These are phyloP conservation scores for Calocybe cyanea DNA, from an alignment of 768 basidiomycete species.

Conservation along the genomic window DNA sequence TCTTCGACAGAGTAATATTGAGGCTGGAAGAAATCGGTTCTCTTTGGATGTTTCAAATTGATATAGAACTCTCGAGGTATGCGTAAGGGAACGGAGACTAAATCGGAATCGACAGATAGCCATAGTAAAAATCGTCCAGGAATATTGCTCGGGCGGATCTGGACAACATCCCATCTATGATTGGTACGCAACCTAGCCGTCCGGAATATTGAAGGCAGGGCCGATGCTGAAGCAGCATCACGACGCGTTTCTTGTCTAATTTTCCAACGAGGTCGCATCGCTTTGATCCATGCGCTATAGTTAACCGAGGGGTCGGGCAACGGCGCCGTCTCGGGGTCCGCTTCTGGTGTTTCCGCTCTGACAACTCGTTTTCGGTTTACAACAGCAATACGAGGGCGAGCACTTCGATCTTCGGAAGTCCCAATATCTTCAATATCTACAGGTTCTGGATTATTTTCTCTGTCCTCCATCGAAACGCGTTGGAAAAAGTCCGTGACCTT, in stretches of 20 bases:
- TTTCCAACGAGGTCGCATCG: constrained; percentile 78
- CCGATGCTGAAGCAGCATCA: constrained; percentile 35
- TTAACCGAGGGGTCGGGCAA: constrained; percentile 61
- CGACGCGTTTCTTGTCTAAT: constrained; percentile 46
- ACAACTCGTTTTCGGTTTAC: constrained; percentile 44
- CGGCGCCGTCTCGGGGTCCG: constrained; percentile 32
- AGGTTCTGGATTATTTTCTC: constrained; percentile 27
- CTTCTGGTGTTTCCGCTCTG: constrained; percentile 41
- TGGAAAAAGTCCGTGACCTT: constrained; percentile 95
- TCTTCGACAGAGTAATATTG: constrained; percentile 70
- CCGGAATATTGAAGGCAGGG: constrained; percentile 74
- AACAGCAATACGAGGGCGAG: constrained; percentile 45
- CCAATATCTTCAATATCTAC: constrained; percentile 65
- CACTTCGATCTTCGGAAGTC: constrained; percentile 17
- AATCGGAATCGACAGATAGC: constrained; percentile 77
- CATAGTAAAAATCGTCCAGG: constrained; percentile 86
- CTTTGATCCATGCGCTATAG: constrained; percentile 77
- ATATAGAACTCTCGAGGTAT: constrained; percentile 93
- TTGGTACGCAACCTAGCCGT: constrained; percentile 53
- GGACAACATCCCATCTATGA: constrained; percentile 88
- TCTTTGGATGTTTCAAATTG: constrained; percentile 72
- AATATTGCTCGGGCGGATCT: constrained; percentile 73
- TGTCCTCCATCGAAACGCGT: constrained; percentile 28
- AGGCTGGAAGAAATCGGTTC: constrained; percentile 57
- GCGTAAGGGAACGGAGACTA: constrained; percentile 77